These are phyloP conservation scores for Apiotrichum veenhuisii DNA, from an alignment of 1,284 basidiomycete genomes.

Conservation along the genomic window DNA sequence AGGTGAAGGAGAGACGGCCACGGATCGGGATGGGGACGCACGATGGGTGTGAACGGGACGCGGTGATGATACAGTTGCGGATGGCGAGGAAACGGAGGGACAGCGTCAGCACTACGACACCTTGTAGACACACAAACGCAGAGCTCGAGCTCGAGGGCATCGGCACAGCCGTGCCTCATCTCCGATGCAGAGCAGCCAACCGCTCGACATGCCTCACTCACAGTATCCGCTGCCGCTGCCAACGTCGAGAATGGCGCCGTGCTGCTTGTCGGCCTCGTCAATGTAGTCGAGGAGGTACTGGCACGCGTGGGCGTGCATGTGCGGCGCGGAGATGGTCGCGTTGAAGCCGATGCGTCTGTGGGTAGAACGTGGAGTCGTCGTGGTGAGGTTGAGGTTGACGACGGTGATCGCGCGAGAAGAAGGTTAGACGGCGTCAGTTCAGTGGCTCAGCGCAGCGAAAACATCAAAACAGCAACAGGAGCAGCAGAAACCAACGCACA, in stretches of 20 bases:
- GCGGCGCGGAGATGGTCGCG: conserved; percentile 50
- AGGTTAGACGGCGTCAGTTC: not conserved
- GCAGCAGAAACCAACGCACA: conserved; percentile 28
- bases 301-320: conserved; percentile 49
- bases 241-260: conserved; percentile 43
- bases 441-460: not conserved
- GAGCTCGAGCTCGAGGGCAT: too few relatives aligned
- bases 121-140: too few relatives aligned
- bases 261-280: conserved; percentile 15
- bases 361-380: not conserved
- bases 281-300: conserved; percentile 38
- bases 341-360: conserved; percentile 45
- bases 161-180: not conserved
- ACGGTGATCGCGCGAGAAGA: too few relatives aligned
- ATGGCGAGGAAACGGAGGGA: too few relatives aligned
- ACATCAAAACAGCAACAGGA: not conserved
- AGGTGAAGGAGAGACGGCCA: too few relatives aligned
- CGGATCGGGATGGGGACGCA: too few relatives aligned
- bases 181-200: too few relatives aligned
- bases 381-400: not conserved
- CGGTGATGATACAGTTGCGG: too few relatives aligned
- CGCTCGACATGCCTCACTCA: conserved; percentile 51
- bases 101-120: too few relatives aligned
- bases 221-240: conserved; percentile 61
- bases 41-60: too few relatives aligned